Percentiles rank a stretch among this genome's conserved stretches.
phyloP scores from a whole-genome alignment of 768 basidiomycete genomes.

The Lactifluus pinguis region DNA sequence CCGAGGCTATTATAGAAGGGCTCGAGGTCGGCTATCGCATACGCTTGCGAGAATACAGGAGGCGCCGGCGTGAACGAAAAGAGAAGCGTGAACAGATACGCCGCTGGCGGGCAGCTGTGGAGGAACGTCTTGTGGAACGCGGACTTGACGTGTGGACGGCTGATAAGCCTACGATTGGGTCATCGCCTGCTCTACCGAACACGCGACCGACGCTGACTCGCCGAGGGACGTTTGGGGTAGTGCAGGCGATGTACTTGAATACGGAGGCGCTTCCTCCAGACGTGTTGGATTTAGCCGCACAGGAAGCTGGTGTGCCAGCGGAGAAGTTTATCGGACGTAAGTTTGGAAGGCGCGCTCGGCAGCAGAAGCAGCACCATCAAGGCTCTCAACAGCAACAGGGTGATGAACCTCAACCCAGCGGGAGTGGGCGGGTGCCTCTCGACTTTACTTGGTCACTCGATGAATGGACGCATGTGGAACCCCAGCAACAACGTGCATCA shows the following conservation, averaged over 20 bases:
- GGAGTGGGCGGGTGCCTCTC: not conserved
- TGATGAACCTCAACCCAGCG: not conserved
- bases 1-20: slow-evolving; percentile 63
- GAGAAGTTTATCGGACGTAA: slow-evolving; percentile 31
- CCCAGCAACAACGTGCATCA: too few relatives aligned
- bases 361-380: not conserved
- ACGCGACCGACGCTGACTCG: slow-evolving; percentile 9
- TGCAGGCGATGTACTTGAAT: slow-evolving; percentile 46
- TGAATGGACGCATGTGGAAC: not conserved
- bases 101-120: slow-evolving; percentile 55
- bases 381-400: not conserved
- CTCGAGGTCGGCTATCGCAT: slow-evolving; percentile 56
- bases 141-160: slow-evolving; percentile 47
- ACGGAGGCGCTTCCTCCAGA: slow-evolving; percentile 45
- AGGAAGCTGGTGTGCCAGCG: slow-evolving; percentile 59
- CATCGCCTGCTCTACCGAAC: not conserved
- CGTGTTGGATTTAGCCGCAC: slow-evolving; percentile 52
- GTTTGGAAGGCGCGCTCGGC: slow-evolving; percentile 5
- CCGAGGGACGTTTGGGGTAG: slow-evolving; percentile 22
- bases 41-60: slow-evolving; percentile 40
- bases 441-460: slow-evolving; percentile 11
- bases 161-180: slow-evolving; percentile 13
- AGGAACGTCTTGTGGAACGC: slow-evolving; percentile 47
- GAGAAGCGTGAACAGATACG: slow-evolving; percentile 37
- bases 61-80: slow-evolving; percentile 35